phyloP scores from a whole-genome alignment of 768 basidiomycete species.

The Phylloporus scabripes region DNA sequence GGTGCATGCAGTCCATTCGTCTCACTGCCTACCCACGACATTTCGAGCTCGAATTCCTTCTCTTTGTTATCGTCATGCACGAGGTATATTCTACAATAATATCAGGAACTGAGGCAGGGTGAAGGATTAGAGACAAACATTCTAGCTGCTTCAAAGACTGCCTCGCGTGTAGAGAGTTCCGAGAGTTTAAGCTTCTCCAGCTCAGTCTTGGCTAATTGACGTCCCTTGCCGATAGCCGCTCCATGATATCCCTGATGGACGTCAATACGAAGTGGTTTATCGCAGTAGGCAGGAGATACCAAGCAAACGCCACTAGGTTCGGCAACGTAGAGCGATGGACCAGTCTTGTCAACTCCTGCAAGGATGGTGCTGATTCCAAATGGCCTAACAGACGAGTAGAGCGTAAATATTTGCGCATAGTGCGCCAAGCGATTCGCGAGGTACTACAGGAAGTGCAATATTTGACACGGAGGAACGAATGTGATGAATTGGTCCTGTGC shows the following conservation, averaged over 20 bases:
- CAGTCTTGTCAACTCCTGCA: slow-evolving; percentile 82
- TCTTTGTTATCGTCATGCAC: slow-evolving; percentile 98
- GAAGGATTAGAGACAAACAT: slow-evolving; percentile 56
- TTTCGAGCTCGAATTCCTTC: slow-evolving; percentile 96
- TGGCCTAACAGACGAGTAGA: slow-evolving; percentile 96
- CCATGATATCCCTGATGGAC: slow-evolving; percentile 80
- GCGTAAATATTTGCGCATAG: slow-evolving; percentile 94
- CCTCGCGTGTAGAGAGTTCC: slow-evolving; percentile 76
- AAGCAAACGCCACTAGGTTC: slow-evolving; percentile 94
- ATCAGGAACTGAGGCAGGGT: slow-evolving; percentile 4
- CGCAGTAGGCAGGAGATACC: slow-evolving; percentile 40
- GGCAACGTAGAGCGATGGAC: slow-evolving; percentile 81
- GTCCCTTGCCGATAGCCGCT: slow-evolving; percentile 97
- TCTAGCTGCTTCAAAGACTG: slow-evolving; percentile 88
- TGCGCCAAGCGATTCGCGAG: slow-evolving; percentile 75
- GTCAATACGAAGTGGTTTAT: neutral
- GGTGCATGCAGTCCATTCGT: slow-evolving; percentile 72
- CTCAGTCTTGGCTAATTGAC: slow-evolving; percentile 96
- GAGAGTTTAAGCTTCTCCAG: slow-evolving; percentile 90
- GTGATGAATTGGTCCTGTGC: slow-evolving; percentile 5
- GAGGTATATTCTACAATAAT: slow-evolving; percentile 72
- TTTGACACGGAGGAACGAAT: neutral
- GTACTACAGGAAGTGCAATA: slow-evolving; percentile 30
- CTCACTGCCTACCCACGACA: slow-evolving; percentile 93
- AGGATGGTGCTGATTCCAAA: slow-evolving; percentile 94